These are phyloP conservation scores for Rhexocercosporidium sp. DNA, from an alignment of 2,329 filamentous ascomycete genomes.

Conservation along the genomic window DNA sequence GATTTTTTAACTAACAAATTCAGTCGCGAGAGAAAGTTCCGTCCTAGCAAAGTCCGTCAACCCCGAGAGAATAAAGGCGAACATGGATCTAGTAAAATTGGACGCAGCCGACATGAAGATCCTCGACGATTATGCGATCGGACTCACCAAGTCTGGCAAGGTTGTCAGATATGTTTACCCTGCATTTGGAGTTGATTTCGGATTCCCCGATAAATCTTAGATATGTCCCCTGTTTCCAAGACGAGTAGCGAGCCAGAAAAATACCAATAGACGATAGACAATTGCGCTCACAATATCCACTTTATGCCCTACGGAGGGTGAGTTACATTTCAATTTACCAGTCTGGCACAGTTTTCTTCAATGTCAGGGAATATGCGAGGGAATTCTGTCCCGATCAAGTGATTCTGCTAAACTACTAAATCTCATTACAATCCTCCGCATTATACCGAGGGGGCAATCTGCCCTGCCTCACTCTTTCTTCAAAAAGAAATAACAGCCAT, in stretches of 20 bases:
- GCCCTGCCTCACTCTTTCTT: not conserved
- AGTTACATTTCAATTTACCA: not conserved
- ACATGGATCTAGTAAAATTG: conserved; percentile 69
- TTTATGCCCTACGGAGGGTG: not conserved
- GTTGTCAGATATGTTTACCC: conserved; percentile 70
- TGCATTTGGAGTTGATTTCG: conserved; percentile 70
- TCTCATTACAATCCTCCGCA: conserved; percentile 3
- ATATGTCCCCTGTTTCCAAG: not conserved
- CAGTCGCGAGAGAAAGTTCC: conserved; percentile 70
- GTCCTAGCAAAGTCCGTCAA: conserved; percentile 78
- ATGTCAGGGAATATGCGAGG: not conserved
- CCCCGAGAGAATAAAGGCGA: conserved; percentile 70
- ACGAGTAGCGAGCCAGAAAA: not conserved
- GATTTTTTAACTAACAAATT: conserved; percentile 19
- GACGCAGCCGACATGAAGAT: conserved; percentile 65
- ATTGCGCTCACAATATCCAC: not conserved
- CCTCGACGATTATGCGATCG: conserved; percentile 59
- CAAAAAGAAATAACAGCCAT: not conserved
- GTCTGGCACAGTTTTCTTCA: not conserved
- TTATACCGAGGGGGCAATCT: not conserved
- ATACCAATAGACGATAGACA: not conserved
- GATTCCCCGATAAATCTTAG: conserved; percentile 64
- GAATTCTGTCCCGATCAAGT: not conserved
- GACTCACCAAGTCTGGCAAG: conserved; percentile 54
- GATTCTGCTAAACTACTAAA: not conserved